Conservation (phyloP, 1,284 basidiomycete species). For the Wallemia hederae region DNA sequence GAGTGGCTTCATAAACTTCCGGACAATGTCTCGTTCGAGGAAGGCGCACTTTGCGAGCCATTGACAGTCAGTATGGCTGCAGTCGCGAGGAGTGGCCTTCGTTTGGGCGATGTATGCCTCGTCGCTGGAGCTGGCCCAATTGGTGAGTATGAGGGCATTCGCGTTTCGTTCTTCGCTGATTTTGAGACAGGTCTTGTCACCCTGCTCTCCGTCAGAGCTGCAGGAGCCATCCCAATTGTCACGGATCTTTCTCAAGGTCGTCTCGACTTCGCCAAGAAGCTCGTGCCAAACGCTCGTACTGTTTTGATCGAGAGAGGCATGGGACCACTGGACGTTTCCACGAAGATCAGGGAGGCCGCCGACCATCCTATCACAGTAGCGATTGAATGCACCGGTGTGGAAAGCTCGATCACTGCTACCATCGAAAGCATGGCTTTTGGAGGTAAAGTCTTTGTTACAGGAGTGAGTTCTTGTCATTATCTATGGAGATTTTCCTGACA, state of each 20-base stretch:
- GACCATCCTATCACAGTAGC: constrained; percentile 20
- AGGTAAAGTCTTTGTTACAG: constrained; percentile 24
- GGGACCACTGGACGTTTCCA: constrained; percentile 13
- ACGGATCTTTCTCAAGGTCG: constrained; percentile 23
- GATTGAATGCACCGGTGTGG: constrained; percentile 64
- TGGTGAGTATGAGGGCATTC: constrained; percentile 10
- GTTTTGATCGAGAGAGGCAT: constrained; percentile 13
- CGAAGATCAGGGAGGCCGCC: constrained; percentile 14
- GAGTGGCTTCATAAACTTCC: too few species aligned
- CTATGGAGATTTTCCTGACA: too few species aligned
- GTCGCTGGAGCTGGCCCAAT: constrained; percentile 14
- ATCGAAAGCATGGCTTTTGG: constrained; percentile 24
- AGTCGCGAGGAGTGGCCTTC: constrained; percentile 20
- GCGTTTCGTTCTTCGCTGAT: too few species aligned
- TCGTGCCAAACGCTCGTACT: constrained; percentile 21
- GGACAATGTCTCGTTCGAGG: constrained; percentile 22
- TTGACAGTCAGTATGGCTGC: constrained; percentile 24
- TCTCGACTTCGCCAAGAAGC: constrained; percentile 22
- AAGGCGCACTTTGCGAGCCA: constrained; percentile 24
- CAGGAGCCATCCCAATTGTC: constrained; percentile 24
- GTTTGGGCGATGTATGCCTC: constrained; percentile 20
- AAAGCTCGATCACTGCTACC: constrained; percentile 56
- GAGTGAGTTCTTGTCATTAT: too few species aligned
- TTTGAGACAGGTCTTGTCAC: constrained; percentile 22
- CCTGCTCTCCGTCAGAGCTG: constrained; percentile 21